Evolutionary conservation across 2,329 filamentous ascomycete species (phyloP).

Genomic region (Botrytis byssoidea): DNA sequence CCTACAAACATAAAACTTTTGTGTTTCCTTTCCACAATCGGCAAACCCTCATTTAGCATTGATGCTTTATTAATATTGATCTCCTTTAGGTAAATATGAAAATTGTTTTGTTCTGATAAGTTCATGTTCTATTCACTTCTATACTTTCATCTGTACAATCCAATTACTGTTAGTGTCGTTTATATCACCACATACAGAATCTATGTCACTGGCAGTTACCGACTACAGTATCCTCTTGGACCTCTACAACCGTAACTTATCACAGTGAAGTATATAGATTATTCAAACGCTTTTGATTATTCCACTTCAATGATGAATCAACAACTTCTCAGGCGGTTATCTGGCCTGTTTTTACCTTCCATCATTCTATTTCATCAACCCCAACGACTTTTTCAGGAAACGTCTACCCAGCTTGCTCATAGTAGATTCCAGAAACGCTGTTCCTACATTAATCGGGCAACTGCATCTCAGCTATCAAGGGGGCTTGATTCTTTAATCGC

Average conservation of each 20-base stretch:
- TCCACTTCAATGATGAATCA: neutral
- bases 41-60: neutral
- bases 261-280: neutral
- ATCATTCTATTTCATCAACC: neutral
- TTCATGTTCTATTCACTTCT: conserved; percentile 7
- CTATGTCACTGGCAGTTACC: neutral
- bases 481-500: neutral
- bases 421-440: neutral
- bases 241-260: neutral
- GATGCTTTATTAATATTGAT: neutral
- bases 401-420: neutral
- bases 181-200: neutral
- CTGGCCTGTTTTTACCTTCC: neutral
- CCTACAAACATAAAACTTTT: neutral
- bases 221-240: neutral
- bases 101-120: neutral
- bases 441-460: neutral
- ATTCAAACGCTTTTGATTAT: neutral
- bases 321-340: neutral
- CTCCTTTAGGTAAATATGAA: neutral
- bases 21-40: neutral
- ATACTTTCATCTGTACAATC: neutral
- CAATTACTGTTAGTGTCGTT: neutral
- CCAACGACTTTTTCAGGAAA: neutral
- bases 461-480: neutral